Evolutionary conservation across 192 early-diverging fungal genomes (phyloP).

Genomic region (Chytriomyces sp.): DNA sequence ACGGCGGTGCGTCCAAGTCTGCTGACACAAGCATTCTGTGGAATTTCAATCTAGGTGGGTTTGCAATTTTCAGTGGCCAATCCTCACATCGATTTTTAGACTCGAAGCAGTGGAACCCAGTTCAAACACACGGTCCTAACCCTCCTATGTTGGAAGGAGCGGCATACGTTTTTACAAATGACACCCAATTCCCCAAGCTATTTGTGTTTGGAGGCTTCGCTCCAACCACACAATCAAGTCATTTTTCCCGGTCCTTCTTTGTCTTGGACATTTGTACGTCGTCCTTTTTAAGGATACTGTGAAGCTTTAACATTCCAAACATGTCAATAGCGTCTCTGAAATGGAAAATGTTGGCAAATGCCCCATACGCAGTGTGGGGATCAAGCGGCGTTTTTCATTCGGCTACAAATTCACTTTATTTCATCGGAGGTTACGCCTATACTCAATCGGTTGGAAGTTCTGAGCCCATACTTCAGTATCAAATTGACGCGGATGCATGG

Average conservation of each 20-base stretch:
- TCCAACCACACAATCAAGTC: not conserved
- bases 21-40: not conserved
- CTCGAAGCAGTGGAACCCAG: not conserved
- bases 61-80: not conserved
- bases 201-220: conserved; percentile 34
- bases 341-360: conserved; percentile 24
- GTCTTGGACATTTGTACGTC: conserved; percentile 9
- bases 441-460: not conserved
- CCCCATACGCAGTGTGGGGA: conserved; percentile 31
- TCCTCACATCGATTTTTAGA: not conserved
- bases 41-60: conserved; percentile 17
- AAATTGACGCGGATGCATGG: conserved; percentile 41
- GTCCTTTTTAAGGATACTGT: not conserved
- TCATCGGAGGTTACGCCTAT: conserved; percentile 39
- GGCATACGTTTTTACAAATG: conserved; percentile 22
- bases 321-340: not conserved
- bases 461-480: conserved; percentile 23
- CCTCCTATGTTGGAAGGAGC: conserved; percentile 21
- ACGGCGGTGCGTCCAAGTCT: conserved; percentile 27
- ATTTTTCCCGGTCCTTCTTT: conserved; percentile 16
- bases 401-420: conserved; percentile 35
- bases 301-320: not conserved
- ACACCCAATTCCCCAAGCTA: not conserved
- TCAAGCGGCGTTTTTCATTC: conserved; percentile 30
- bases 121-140: not conserved